Evolutionary conservation across 2,329 filamentous ascomycete species (phyloP).

Genomic region (Colletotrichum camelliae): DNA sequence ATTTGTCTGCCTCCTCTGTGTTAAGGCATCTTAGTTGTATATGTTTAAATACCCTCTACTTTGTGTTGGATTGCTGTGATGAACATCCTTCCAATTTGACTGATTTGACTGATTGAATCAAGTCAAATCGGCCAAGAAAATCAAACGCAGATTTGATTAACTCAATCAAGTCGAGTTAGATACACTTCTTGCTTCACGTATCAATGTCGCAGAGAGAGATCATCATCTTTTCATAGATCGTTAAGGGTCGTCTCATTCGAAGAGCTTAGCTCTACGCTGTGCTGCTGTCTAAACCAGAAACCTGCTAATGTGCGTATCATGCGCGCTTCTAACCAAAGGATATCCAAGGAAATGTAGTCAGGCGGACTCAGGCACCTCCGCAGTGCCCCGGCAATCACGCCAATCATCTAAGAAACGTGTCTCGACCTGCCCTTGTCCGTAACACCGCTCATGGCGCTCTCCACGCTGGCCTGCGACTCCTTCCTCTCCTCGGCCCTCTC

Average conservation of each 20-base stretch:
- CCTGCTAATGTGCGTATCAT: background rate
- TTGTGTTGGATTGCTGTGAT: background rate
- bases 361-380: background rate
- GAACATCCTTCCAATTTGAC: background rate
- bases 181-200: too few relatives aligned
- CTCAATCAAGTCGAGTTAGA: background rate
- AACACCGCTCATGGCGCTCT: slow-evolving; percentile 5
- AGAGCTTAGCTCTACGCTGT: background rate
- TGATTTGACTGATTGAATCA: background rate
- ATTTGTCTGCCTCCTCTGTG: background rate
- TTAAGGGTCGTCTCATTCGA: background rate
- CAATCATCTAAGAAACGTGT: background rate
- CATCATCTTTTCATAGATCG: background rate
- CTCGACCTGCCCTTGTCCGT: background rate
- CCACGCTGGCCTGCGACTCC: background rate
- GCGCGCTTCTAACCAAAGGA: background rate
- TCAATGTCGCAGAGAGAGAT: background rate
- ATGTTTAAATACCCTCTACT: background rate
- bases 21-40: background rate
- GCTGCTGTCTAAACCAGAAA: background rate
- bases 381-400: rapidly evolving
- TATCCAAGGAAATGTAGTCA: background rate
- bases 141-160: background rate
- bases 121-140: background rate
- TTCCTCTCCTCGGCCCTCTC: background rate